phyloP scores from a whole-genome alignment of 2,329 filamentous ascomycete species.

The Colletotrichum costaricense region DNA sequence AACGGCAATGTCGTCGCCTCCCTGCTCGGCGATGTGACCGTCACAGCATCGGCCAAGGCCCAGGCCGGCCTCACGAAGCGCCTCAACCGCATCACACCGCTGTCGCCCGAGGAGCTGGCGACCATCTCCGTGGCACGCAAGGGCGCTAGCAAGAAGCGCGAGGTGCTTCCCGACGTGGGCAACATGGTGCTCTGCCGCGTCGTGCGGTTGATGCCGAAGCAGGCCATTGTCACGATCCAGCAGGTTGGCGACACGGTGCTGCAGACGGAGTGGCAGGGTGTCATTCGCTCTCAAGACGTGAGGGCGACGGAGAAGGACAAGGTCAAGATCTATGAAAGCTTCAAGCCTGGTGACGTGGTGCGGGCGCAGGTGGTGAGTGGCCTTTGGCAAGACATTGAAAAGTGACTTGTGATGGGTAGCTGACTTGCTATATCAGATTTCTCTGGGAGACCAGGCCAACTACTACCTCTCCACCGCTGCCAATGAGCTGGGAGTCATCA shows the following conservation, averaged over 20 bases:
- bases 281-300: constrained; percentile 91
- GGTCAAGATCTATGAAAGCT: constrained; percentile 90
- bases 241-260: constrained; percentile 80
- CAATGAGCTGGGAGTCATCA: constrained; percentile 93
- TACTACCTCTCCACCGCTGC: constrained; percentile 95
- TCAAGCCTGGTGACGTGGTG: constrained; percentile 92
- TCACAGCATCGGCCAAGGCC: constrained; percentile 60
- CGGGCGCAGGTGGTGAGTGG: constrained; percentile 80
- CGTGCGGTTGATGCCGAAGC: constrained; percentile 84
- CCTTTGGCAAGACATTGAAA: neutral
- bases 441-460: constrained; percentile 90
- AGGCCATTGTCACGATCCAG: constrained; percentile 88
- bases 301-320: constrained; percentile 96
- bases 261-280: constrained; percentile 84
- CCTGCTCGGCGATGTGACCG: constrained; percentile 77
- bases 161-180: constrained; percentile 84
- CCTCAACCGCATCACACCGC: constrained; percentile 66
- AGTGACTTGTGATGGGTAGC: constrained; percentile 15
- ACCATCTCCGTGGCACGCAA: constrained; percentile 66
- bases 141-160: constrained; percentile 62
- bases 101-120: constrained; percentile 56
- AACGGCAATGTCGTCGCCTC: constrained; percentile 82
- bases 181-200: constrained; percentile 87
- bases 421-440: constrained; percentile 67
- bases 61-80: constrained; percentile 67